These are phyloP conservation scores for Emiliania huxleyi DNA, from an alignment of 78 protist species.

Conservation along the genomic window DNA sequence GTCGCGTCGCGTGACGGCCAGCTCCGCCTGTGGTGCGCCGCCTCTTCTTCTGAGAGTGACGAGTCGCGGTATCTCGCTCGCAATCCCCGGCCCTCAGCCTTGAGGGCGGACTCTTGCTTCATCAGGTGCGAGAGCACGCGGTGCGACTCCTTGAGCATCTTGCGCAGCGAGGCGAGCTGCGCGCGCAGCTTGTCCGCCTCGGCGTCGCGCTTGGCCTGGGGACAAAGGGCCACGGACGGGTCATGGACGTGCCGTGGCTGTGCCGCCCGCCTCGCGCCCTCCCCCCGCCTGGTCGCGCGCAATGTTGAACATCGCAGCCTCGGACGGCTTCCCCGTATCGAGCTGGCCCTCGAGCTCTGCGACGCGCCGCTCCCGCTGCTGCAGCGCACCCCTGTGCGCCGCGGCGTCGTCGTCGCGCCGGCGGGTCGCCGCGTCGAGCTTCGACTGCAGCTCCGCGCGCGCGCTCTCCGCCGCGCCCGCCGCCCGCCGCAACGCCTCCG, in stretches of 20 bases:
- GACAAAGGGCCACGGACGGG: no score
- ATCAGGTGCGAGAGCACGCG: background rate
- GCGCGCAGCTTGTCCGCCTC: background rate
- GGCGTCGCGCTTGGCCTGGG: constrained; percentile 21
- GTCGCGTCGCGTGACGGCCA: background rate
- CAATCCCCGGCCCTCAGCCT: no score
- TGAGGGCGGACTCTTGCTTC: background rate
- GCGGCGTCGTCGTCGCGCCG: background rate
- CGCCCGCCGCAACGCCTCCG: background rate
- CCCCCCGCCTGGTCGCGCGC: background rate
- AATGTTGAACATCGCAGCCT: background rate
- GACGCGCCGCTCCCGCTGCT: background rate
- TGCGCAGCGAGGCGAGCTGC: background rate
- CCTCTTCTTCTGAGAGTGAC: no score
- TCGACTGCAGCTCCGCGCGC: background rate
- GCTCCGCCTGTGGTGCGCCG: no score
- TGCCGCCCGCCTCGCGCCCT: background rate
- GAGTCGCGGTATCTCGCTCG: no score
- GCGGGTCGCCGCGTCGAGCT: background rate
- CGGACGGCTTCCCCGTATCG: background rate
- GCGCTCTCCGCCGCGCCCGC: background rate
- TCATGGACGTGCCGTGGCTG: no score
- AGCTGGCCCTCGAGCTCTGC: background rate
- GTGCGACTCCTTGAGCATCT: background rate
- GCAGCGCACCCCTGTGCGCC: background rate